Evolutionary conservation across 345 rosid species (phyloP).

Genomic region (Nasturtium officinale): DNA sequence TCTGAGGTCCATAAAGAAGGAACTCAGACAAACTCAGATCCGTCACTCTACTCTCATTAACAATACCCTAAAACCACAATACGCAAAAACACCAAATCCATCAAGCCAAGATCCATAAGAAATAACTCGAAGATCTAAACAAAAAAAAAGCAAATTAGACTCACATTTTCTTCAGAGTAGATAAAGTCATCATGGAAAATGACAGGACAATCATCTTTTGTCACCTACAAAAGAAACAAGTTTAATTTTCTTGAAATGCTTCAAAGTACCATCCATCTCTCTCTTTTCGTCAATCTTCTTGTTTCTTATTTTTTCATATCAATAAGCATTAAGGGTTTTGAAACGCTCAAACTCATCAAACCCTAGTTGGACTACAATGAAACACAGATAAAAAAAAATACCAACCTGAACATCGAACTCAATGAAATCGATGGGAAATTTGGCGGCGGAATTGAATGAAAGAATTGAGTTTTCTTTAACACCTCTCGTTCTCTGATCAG

Average conservation of each 20-base stretch:
- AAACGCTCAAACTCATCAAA: not conserved
- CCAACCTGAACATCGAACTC: constrained; percentile 99
- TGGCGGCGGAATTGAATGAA: constrained; percentile 80
- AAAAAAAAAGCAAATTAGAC: constrained; percentile 29
- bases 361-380: not conserved
- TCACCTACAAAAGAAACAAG: constrained; percentile 80
- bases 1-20: constrained; percentile 80
- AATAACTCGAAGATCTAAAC: constrained; percentile 14
- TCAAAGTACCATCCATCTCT: constrained; percentile 25
- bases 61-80: constrained; percentile 53
- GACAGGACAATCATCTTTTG: constrained; percentile 84
- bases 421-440: constrained; percentile 70
- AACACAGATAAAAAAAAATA: not conserved
- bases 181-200: constrained; percentile 90
- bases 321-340: not conserved
- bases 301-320: constrained; percentile 18
- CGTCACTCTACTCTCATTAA: constrained; percentile 77
- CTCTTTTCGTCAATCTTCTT: constrained; percentile 36
- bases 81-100: constrained; percentile 28
- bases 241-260: constrained; percentile 37
- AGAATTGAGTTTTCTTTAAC: constrained; percentile 77
- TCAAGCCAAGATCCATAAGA: constrained; percentile 25
- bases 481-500: constrained; percentile 66
- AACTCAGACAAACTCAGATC: constrained; percentile 71
- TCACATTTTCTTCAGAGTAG: constrained; percentile 77